Evolutionary conservation across 2,329 filamentous ascomycete genomes (phyloP), one percentile per base, ranked within the genome.

Genomic region (Microcyclosporella mali): DNA sequence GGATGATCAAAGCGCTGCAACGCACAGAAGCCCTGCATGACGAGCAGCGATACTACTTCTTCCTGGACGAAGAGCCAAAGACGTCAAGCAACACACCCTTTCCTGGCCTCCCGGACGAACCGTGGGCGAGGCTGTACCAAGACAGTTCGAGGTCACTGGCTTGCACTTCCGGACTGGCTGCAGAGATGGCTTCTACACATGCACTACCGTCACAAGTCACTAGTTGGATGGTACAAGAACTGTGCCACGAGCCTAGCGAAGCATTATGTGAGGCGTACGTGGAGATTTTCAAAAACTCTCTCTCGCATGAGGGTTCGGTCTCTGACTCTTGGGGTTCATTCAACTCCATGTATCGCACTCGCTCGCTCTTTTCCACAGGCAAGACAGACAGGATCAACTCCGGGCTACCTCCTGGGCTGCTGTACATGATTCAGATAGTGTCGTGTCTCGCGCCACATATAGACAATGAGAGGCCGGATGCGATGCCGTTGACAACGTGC

Each of bases 1-100:
- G 74, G 50, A 63, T 82, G 21, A 66, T 74, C 46, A 66, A 71
- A 47, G 80, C 79, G 29, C 71, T 84, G 52, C 67, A 71, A 47
- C 70, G 79, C 52, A 84, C 79, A 2, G 79, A 82, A 56, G 77
- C 76, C 19, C 66, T 77, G 31, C 66, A 74, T 15, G 59, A 66
- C 12, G 69, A 74, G n/a, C 69, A 70, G 39, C 62, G 63, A 3
- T 84, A 77, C 67, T 69, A 73, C 39, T 82, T 83, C 57, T 84
- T 81, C 50, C 64, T 67, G 4, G 41, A 51, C 49, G 32, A 45
- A 29, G 34, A 40, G 37, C 34, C 40, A 32, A 33, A 33, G 31
- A 38, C 21, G 46, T 43, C 17, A 33, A 25, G 21, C 21, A 41
- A 55, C 12, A 42, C 45, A 7, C 43, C 53, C 4, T 67, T 65